These are phyloP conservation scores for Coemansia sp. DNA, from an alignment of 192 early-diverging fungal species.

Conservation along the genomic window DNA sequence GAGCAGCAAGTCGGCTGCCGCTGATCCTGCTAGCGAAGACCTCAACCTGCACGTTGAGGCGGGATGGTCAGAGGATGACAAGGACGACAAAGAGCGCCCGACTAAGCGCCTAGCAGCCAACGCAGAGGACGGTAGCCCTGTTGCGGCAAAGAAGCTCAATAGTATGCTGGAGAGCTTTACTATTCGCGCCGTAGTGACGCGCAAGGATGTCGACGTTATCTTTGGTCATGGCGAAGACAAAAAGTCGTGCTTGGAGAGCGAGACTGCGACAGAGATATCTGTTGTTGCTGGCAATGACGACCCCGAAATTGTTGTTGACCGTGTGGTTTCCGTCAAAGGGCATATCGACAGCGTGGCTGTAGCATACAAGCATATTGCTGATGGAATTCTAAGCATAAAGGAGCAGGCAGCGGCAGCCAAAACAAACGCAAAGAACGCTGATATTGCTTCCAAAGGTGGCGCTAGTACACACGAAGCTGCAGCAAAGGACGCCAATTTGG, in stretches of 20 bases:
- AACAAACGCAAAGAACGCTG: conserved; percentile 1
- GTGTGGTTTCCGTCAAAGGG: conserved; percentile 44
- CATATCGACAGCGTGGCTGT: conserved; percentile 27
- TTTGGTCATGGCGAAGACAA: conserved; percentile 25
- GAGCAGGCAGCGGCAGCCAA: neutral
- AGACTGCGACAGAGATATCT: conserved; percentile 18
- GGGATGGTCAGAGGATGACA: conserved; percentile 52
- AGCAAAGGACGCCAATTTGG: neutral
- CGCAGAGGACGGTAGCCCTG: conserved; percentile 12
- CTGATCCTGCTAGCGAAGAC: conserved; percentile 32
- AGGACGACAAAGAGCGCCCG: conserved; percentile 40
- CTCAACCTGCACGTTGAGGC: conserved; percentile 51
- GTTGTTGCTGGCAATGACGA: conserved; percentile 51
- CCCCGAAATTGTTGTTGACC: conserved; percentile 54
- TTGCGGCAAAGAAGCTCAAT: conserved; percentile 14
- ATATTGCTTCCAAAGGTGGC: neutral
- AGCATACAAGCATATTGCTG: conserved; percentile 28
- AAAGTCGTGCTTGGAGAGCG: conserved; percentile 23
- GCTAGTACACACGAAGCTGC: neutral
- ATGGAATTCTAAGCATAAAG: conserved; percentile 30
- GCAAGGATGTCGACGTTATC: conserved; percentile 48
- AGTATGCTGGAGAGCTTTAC: conserved; percentile 38
- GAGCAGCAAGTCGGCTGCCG: neutral
- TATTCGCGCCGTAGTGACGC: conserved; percentile 50
- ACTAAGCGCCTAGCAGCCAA: conserved; percentile 38